Evolutionary conservation across 768 basidiomycete genomes (phyloP).

Genomic region (Russula dissimulans): DNA sequence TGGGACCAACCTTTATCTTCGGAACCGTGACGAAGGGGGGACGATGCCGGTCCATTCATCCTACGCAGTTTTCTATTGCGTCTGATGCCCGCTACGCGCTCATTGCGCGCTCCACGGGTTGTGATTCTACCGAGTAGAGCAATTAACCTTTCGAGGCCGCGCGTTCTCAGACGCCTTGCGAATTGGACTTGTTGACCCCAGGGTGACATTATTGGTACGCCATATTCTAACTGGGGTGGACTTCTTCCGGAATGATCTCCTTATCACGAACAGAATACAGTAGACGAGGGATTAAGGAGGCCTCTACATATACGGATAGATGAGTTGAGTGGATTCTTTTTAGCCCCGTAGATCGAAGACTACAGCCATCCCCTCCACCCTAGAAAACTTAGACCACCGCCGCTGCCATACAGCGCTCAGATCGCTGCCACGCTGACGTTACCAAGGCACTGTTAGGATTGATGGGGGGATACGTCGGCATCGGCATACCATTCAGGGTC

Average conservation of each 20-base stretch:
- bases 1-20: too few relatives aligned
- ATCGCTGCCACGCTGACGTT: too few relatives aligned
- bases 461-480: too few relatives aligned
- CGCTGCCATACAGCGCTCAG: too few relatives aligned
- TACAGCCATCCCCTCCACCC: too few relatives aligned
- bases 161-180: neutral
- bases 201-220: too few relatives aligned
- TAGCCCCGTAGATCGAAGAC: too few relatives aligned
- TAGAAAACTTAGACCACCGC: too few relatives aligned
- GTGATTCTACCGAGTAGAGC: neutral
- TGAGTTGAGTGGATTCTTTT: too few relatives aligned
- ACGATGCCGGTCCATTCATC: neutral
- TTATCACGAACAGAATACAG: neutral
- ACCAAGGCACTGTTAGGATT: too few relatives aligned
- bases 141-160: neutral
- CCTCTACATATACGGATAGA: neutral
- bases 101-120: neutral
- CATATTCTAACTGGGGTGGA: neutral
- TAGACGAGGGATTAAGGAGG: neutral
- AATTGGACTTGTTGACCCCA: neutral
- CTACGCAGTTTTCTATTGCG: neutral
- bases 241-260: neutral
- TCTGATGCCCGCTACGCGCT: neutral
- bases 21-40: too few relatives aligned
- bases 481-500: too few relatives aligned